Base-by-base conservation (phyloP, 768 basidiomycete species). In the Trametes cinnabarina region DNA sequence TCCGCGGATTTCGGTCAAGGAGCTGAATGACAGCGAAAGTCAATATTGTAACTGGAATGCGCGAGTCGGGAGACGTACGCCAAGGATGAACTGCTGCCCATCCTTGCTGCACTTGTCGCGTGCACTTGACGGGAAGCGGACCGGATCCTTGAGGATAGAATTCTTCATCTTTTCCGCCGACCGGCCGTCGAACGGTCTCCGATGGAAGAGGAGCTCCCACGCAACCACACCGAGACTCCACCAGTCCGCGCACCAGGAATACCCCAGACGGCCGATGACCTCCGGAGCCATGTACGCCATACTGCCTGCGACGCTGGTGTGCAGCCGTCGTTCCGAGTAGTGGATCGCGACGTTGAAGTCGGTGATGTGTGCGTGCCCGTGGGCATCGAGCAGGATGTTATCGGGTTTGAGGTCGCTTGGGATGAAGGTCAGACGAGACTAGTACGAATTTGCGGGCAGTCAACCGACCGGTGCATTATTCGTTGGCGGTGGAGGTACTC, bases 251-350 rank as follows among this genome's bases (percentile, higher is more conserved):
- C 86, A 86, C 82, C 92, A 94, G 3, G 90, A 89, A 72, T 99
- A 99, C 15, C 97, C 97, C 67, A 86, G 88, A 68, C 90, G 87
- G 50, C 83, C 84, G 42, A 98, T 80, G n/a, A 99, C 89, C 72
- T 99, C 94, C 0, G 96, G 95, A 10, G 95, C 95, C 97, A 99
- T 99, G 75, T 99, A 99, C 0, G 97, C 96, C 93, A 99, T 95
- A 68, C 92, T 94, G 3, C 97, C 97, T 7, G 97, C 96, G 15
- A 99, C 90, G 58, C 92, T 93, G 0, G 92, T 94, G 72, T 98
- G 88, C 60, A 90, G 68, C 34, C 95, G 83, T 51, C 88, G 81
- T 58, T 92, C 90, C 11, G 95, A 96, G 71, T 94, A 98, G 72
- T 98, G 96, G 8, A 98, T 96, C 22, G 96, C 97, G 63, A 99